These are phyloP conservation scores for Fusarium buxicola DNA, from an alignment of 2,329 filamentous ascomycete genomes.

Conservation along the genomic window DNA sequence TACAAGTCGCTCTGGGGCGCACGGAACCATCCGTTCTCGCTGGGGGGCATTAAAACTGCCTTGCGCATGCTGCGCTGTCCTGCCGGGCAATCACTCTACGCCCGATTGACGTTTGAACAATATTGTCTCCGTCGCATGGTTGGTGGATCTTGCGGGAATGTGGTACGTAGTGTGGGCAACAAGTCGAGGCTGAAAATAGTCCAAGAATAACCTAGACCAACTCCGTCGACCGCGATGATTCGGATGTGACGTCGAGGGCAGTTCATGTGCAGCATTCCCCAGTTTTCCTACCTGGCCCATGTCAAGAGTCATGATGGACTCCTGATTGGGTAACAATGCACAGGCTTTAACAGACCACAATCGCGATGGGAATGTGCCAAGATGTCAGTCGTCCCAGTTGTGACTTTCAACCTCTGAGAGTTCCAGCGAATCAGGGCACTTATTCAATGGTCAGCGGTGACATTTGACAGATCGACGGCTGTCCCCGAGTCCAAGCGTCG, in stretches of 20 bases:
- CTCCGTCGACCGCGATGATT: conserved; percentile 19
- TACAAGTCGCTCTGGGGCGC: neutral
- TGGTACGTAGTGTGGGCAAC: too few relatives aligned
- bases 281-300: conserved; percentile 24
- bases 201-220: conserved; percentile 18
- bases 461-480: neutral
- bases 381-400: neutral
- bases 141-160: conserved; percentile 14
- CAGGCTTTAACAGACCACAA: conserved; percentile 25
- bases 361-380: conserved; percentile 22
- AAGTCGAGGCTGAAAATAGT: conserved; percentile 24
- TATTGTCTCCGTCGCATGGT: conserved; percentile 5
- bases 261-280: conserved; percentile 20
- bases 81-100: conserved; percentile 8
- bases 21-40: conserved; percentile 11
- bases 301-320: conserved; percentile 20
- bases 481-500: conserved; percentile 1
- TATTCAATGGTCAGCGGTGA: neutral
- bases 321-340: conserved; percentile 37
- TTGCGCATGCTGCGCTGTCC: conserved; percentile 15
- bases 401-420: neutral
- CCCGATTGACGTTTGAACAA: conserved; percentile 16
- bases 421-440: too few relatives aligned
- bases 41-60: conserved; percentile 18
- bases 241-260: conserved; percentile 32